These are phyloP conservation scores for Fusarium transvaalense DNA, from an alignment of 2,329 filamentous ascomycete genomes.

Conservation along the genomic window DNA sequence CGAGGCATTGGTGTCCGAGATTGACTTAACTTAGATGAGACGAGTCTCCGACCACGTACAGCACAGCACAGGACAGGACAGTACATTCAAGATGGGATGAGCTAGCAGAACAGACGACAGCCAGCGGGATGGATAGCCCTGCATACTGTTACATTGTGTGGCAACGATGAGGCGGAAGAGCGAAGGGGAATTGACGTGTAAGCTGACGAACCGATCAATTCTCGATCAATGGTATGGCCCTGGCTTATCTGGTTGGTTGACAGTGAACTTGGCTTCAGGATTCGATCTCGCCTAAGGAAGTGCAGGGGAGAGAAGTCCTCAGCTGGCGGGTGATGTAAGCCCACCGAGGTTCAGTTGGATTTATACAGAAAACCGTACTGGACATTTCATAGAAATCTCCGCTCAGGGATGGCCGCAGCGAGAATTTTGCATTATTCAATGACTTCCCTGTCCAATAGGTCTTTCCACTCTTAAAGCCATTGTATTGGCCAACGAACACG, in stretches of 20 bases:
- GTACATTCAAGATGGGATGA: slow-evolving; percentile 14
- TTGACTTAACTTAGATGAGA: slow-evolving; percentile 43
- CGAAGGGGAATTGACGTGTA: slow-evolving; percentile 28
- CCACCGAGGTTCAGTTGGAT: not conserved
- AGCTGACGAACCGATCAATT: slow-evolving; percentile 34
- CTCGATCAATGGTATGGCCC: slow-evolving; percentile 21
- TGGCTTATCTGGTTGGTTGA: slow-evolving; percentile 15
- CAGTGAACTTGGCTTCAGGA: slow-evolving; percentile 6
- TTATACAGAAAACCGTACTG: not conserved
- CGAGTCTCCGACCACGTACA: slow-evolving; percentile 25
- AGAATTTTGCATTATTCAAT: not conserved
- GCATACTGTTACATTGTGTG: slow-evolving; percentile 15
- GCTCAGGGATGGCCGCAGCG: not conserved
- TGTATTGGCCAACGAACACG: slow-evolving; percentile 8
- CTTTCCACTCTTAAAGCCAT: slow-evolving; percentile 4
- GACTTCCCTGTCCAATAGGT: not conserved
- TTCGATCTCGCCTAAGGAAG: slow-evolving; percentile 31
- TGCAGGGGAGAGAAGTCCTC: slow-evolving; percentile 22
- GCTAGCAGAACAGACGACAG: slow-evolving; percentile 1
- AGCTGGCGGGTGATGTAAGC: slow-evolving; percentile 33
- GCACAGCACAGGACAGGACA: not conserved
- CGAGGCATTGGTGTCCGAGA: slow-evolving; percentile 39
- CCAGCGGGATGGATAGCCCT: slow-evolving; percentile 14
- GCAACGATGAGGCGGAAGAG: slow-evolving; percentile 18
- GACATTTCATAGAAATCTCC: not conserved